Base-by-base conservation (phyloP, 768 basidiomycete species). In the Vishniacozyma victoriae region DNA sequence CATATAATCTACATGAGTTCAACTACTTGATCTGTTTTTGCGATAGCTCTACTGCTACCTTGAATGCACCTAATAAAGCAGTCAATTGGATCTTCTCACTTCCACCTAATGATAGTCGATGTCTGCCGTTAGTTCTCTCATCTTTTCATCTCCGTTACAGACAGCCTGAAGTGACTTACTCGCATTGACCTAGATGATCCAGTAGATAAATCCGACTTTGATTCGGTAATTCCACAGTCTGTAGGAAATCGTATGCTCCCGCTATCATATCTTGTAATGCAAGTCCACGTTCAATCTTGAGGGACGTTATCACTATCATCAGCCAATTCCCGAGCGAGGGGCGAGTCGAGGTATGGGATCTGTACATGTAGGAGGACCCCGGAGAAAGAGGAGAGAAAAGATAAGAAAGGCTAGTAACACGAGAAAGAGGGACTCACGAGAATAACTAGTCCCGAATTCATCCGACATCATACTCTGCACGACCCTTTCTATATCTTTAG, bases 381-480 rank as follows among this genome's bases (percentile, higher is more conserved):
- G n/a, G n/a, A n/a, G n/a, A n/a, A n/a, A n/a, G n/a, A n/a, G n/a
- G n/a, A n/a, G n/a, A n/a, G n/a, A n/a, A n/a, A n/a, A n/a, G n/a
- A n/a, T n/a, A n/a, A n/a, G n/a, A n/a, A n/a, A n/a, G n/a, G n/a
- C n/a, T n/a, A n/a, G n/a, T n/a, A n/a, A n/a, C n/a, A n/a, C n/a
- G n/a, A n/a, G n/a, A n/a, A n/a, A n/a, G 44, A 35, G 14, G 35
- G 23, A 59, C 68, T 64, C 35, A 76, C 75, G 61, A 15, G 64
- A 62, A 68, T 91, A 91, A 15, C 86, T 82, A 0, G 86, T 91
- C 1, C 89, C 90, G 58, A 97, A 97, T 61, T 95, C 91, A 59
- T 96, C 91, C 3, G 84, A 80, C 65, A 97, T 80, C 95, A 99
- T 97, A 7, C 86, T 87, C 55, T 87, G 84, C 25, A 97, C 87